phyloP scores from a whole-genome alignment of 2,329 filamentous ascomycete genomes.

The Penicillium sp. region DNA sequence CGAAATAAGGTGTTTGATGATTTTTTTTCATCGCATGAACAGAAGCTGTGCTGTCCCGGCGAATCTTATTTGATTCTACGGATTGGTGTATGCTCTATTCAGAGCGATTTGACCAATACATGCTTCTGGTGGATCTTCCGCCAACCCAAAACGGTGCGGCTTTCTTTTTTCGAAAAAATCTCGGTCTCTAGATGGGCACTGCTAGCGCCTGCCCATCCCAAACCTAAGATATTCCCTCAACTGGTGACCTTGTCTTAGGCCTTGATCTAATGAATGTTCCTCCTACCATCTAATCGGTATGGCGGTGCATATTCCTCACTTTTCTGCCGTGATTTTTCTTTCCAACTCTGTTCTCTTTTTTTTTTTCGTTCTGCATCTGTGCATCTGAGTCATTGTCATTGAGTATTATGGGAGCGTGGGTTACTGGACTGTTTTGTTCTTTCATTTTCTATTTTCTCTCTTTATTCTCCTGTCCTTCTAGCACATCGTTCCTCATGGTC shows the following conservation, averaged over 20 bases:
- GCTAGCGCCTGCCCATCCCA: neutral
- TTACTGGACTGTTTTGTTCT: conserved; percentile 21
- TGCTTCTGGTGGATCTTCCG: conserved; percentile 1
- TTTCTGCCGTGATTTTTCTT: conserved; percentile 6
- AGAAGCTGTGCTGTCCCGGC: neutral
- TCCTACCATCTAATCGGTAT: conserved; percentile 10
- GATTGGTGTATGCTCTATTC: neutral
- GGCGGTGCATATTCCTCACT: conserved; percentile 11
- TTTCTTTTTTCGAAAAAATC: conserved; percentile 12
- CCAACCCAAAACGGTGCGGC: conserved; percentile 15
- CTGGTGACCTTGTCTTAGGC: conserved; percentile 1
- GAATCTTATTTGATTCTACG: neutral
- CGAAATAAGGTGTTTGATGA: conserved; percentile 22
- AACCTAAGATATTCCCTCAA: neutral
- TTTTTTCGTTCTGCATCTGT: conserved; percentile 18
- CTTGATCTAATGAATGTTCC: conserved; percentile 24
- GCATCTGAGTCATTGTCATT: conserved; percentile 31
- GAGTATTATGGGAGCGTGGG: conserved; percentile 30
- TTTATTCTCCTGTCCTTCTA: conserved; percentile 24
- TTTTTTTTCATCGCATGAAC: conserved; percentile 2
- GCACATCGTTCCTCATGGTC: conserved; percentile 29
- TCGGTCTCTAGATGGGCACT: conserved; percentile 3
- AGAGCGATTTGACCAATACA: neutral
- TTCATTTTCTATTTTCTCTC: conserved; percentile 20
- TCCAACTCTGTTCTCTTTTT: conserved; percentile 14